These are phyloP conservation scores for Phragmites australis DNA, from an alignment of 176 grass and related monocot genomes.

Conservation along the genomic window DNA sequence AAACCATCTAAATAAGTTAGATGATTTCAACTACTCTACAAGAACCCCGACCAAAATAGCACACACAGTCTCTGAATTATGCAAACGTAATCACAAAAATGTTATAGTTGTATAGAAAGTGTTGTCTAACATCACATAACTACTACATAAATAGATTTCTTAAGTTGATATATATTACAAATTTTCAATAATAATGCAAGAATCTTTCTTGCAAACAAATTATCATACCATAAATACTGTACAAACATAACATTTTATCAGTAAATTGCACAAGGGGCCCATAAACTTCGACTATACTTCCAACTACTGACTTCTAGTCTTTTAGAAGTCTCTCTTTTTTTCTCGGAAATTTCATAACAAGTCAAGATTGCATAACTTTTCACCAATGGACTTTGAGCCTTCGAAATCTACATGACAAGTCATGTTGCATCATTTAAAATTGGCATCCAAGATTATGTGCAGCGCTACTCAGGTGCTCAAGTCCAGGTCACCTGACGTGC, in stretches of 20 bases:
- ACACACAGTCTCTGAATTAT: neutral
- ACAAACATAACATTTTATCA: neutral
- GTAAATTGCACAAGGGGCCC: neutral
- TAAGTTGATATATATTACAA: neutral
- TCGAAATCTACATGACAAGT: no score
- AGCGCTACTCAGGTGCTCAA: no score
- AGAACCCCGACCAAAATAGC: constrained; percentile 5
- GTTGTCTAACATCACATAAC: neutral
- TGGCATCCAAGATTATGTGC: no score
- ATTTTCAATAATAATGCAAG: no score
- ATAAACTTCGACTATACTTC: neutral
- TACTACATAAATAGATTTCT: neutral
- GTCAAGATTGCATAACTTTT: no score
- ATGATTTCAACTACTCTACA: neutral
- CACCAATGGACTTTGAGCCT: no score
- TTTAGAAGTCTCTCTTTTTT: no score
- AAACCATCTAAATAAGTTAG: neutral
- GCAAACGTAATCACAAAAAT: neutral
- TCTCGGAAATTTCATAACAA: no score
- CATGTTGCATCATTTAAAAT: no score
- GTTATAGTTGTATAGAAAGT: neutral
- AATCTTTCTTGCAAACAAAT: no score
- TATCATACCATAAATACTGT: neutral
- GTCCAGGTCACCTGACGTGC: no score
- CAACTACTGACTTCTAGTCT: neutral